Base-by-base conservation (phyloP, 495 filamentous ascomycete species). In the Penicillium silybi region DNA sequence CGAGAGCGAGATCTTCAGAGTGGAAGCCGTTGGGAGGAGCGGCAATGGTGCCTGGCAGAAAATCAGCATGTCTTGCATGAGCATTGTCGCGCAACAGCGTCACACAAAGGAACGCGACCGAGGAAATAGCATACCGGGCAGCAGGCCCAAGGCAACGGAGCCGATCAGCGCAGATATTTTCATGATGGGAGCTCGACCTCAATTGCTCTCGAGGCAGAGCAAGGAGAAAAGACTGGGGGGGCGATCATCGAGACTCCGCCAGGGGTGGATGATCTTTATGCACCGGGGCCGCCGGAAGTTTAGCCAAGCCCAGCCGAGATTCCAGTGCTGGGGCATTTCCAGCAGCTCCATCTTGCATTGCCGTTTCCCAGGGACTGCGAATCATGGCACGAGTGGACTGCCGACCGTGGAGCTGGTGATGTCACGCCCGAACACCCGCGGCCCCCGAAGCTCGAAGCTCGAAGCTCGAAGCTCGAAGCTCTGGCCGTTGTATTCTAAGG, bases 51-150 rank as follows among this genome's bases (percentile, higher is more conserved):
- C 48, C 65, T 68, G 34, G 4, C 17, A 19, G 19, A 37, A 5
- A 19, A 59, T 35, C 16, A 26, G 38, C 44, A 38, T 46, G 27
- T 37, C 25, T 15, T 29, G 17, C 17, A 35, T 15, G 0, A 16
- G 43, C n/a, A 45, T 27, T n/a, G 15, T 19, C 34, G 25, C 17
- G 46, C 23, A 20, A 16, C 43, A 20, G 25, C 19, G 15, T 18
- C 20, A 17, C 16, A 42, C 6, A 16, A 23, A 26, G 22, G 3
- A 6, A 32, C 26, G 44, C 53, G 48, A 50, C 34, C 52, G 56
- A 43, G 19, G 38, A 7, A 22, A 32, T 32, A 6, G 58, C 65
- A 43, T 56, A 73, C 70, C 61, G 23, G 67, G 64, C 51, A 71
- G 53, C 25, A 61, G 40, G 29, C 63, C 63, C 56, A 73, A 50